phyloP scores from a whole-genome alignment of 129 eudicot genomes.

The Deinandra increscens region DNA sequence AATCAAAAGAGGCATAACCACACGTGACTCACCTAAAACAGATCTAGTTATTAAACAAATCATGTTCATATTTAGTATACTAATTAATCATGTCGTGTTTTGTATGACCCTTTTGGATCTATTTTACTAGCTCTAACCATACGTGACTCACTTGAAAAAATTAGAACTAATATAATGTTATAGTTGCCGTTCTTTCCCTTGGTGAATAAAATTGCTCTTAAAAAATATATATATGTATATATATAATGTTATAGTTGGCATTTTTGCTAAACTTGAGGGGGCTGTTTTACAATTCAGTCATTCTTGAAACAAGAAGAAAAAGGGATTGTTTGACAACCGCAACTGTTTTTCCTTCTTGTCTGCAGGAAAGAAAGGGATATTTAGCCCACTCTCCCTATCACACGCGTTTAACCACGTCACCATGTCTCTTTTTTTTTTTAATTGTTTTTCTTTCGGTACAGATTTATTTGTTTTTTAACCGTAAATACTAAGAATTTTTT shows the following conservation, averaged over 20 bases:
- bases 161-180: not conserved
- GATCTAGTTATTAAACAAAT: no score
- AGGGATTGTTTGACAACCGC: slow-evolving; percentile 33
- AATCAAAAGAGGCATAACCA: no score
- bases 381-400: slow-evolving; percentile 11
- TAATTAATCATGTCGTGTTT: no score
- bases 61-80: no score
- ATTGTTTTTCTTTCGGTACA: not conserved
- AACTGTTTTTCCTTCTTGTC: slow-evolving; percentile 45
- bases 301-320: slow-evolving; percentile 23
- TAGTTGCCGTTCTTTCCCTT: not conserved
- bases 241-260: not conserved
- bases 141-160: not conserved
- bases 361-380: slow-evolving; percentile 39
- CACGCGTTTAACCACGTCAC: slow-evolving; percentile 18
- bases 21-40: no score
- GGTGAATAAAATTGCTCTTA: no score
- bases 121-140: no score
- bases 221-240: no score
- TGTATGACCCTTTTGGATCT: no score
- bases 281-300: not conserved
- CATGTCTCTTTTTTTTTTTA: not conserved
- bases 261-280: slow-evolving; percentile 3
- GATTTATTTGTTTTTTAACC: no score
- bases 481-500: no score